Evolutionary conservation across 768 basidiomycete genomes (phyloP).

Genomic region (Phlegmacium glaucopus): DNA sequence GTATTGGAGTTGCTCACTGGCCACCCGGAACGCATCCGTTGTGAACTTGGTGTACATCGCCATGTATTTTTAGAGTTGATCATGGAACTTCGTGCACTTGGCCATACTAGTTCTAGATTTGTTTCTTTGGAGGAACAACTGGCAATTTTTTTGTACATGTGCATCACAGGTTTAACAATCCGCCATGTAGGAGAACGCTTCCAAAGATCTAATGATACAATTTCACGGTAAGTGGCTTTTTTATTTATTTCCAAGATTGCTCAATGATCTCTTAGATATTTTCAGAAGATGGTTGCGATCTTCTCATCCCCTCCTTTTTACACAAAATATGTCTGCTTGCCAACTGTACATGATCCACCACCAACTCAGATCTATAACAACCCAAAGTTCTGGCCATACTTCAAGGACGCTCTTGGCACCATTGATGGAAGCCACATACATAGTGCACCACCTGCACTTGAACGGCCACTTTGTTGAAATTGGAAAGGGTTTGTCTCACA

Average conservation of each 20-base stretch:
- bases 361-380: conserved; percentile 16
- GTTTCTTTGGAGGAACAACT: conserved; percentile 13
- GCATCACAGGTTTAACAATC: conserved; percentile 14
- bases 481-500: conserved; percentile 29
- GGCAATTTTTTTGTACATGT: conserved; percentile 23
- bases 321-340: conserved; percentile 14
- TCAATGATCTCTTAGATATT: conserved; percentile 6
- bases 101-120: neutral
- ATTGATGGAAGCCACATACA: conserved; percentile 28
- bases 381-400: conserved; percentile 28
- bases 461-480: conserved; percentile 11
- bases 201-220: conserved; percentile 25
- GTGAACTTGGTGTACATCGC: neutral
- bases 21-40: neutral
- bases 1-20: conserved; percentile 4
- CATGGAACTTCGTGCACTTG: neutral
- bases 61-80: neutral
- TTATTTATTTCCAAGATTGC: neutral
- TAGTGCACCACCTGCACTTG: conserved; percentile 10
- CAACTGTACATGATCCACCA: conserved; percentile 11
- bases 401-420: conserved; percentile 27
- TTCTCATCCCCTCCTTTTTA: no score
- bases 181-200: conserved; percentile 22
- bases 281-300: conserved; percentile 13
- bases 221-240: conserved; percentile 24